These are phyloP conservation scores for Limnomonas spitsbergensis DNA, from an alignment of 139 green algal genomes.

Conservation along the genomic window DNA sequence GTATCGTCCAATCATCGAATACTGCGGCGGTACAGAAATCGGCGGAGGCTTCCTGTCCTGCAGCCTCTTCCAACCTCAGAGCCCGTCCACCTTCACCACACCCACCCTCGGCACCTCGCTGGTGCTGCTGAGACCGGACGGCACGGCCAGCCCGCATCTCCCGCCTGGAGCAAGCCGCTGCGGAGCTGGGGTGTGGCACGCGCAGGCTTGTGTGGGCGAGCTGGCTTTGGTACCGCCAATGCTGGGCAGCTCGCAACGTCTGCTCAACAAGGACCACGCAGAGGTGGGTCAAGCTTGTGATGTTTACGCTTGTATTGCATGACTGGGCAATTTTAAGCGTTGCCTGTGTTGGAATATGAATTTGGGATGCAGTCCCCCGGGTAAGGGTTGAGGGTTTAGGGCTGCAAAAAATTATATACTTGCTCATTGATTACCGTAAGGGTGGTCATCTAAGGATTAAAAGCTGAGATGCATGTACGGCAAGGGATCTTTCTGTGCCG, in stretches of 20 bases:
- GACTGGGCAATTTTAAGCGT: too few species aligned
- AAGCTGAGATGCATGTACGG: too few species aligned
- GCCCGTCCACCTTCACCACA: conserved; percentile 72
- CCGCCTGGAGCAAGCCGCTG: too few species aligned
- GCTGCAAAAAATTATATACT: too few species aligned
- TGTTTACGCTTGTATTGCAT: not conserved
- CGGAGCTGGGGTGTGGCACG: too few species aligned
- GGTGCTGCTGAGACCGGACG: conserved; percentile 31
- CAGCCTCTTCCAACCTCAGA: conserved; percentile 72
- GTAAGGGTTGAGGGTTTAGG: too few species aligned
- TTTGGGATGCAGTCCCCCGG: too few species aligned
- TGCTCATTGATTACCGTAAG: too few species aligned
- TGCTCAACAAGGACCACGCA: conserved; percentile 84
- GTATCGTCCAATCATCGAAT: conserved; percentile 79
- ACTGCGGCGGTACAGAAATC: conserved; percentile 87
- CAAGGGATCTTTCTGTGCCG: too few species aligned
- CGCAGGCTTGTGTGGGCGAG: too few species aligned
- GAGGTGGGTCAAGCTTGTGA: conserved; percentile 25
- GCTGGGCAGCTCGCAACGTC: conserved; percentile 74
- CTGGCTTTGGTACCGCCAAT: conserved; percentile 70
- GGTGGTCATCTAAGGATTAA: too few species aligned
- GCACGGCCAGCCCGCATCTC: not conserved
- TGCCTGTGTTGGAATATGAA: too few species aligned
- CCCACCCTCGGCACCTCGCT: conserved; percentile 58
- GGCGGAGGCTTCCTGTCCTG: conserved; percentile 76